Evolutionary conservation across 1,139 yeast species (phyloP).

Genomic region (Candida frijolesensis): DNA sequence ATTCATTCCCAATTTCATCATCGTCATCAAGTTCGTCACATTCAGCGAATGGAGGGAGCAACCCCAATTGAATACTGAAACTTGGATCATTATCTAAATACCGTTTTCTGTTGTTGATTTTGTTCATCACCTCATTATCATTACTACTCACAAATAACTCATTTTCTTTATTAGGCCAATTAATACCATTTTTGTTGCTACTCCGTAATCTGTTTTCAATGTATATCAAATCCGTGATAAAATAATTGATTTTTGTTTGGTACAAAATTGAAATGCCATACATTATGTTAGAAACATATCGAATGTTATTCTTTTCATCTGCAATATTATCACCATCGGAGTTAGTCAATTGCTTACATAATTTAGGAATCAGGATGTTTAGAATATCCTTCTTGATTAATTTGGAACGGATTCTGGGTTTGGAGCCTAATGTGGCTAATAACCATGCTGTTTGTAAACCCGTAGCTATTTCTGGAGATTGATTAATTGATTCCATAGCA

Average conservation of each 20-base stretch:
- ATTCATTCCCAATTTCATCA: slow-evolving; percentile 9
- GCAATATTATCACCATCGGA: slow-evolving; percentile 15
- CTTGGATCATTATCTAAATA: slow-evolving; percentile 41
- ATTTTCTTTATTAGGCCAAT: too few relatives aligned
- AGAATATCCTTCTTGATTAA: slow-evolving; percentile 39
- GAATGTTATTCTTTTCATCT: slow-evolving; percentile 27
- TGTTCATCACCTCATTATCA: slow-evolving; percentile 1
- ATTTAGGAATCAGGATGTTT: slow-evolving; percentile 47
- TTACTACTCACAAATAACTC: not conserved
- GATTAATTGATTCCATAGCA: slow-evolving; percentile 9
- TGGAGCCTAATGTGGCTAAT: slow-evolving; percentile 48
- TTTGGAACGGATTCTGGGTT: slow-evolving; percentile 20
- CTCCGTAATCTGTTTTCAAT: slow-evolving; percentile 27
- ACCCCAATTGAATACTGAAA: slow-evolving; percentile 37
- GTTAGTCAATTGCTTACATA: slow-evolving; percentile 38
- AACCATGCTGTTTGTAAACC: slow-evolving; percentile 28
- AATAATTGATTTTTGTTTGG: slow-evolving; percentile 50
- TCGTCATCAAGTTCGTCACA: not conserved
- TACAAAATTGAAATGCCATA: slow-evolving; percentile 61
- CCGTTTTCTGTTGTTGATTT: slow-evolving; percentile 12
- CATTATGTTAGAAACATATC: slow-evolving; percentile 52
- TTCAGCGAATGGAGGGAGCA: slow-evolving; percentile 22
- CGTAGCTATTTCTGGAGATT: slow-evolving; percentile 7
- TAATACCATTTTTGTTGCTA: not conserved
- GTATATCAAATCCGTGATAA: slow-evolving; percentile 36